Percentiles rank a stretch among this genome's conserved stretches.
Evolutionary conservation across 2,329 filamentous ascomycete genomes (phyloP).

Genomic region (Xylaria sp.): DNA sequence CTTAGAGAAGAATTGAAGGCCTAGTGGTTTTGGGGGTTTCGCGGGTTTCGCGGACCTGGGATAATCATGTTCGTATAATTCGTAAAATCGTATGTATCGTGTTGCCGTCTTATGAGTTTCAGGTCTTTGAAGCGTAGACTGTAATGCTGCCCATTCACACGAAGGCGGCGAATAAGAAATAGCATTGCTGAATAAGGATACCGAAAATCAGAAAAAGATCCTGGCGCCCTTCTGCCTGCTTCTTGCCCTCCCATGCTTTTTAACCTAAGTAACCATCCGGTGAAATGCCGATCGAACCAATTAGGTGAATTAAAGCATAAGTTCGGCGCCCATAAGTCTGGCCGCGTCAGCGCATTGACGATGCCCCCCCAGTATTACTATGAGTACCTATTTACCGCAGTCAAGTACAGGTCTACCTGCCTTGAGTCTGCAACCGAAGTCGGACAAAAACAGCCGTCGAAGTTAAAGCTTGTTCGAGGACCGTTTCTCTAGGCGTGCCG

Average conservation of each 20-base stretch:
- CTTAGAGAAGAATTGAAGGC: not conserved
- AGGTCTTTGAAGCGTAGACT: not conserved
- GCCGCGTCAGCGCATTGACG: not conserved
- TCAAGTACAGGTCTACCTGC: conserved; percentile 14
- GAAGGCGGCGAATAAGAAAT: not conserved
- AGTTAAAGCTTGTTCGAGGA: not conserved
- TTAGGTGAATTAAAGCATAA: conserved; percentile 19
- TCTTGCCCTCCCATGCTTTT: conserved; percentile 9
- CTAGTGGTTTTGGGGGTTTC: too few species aligned
- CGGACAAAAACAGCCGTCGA: conserved; percentile 2
- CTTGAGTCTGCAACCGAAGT: conserved; percentile 1
- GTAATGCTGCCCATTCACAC: not conserved
- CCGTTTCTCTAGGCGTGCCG: not conserved
- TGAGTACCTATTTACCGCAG: not conserved
- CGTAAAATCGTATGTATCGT: conserved; percentile 23
- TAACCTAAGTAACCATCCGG: conserved; percentile 21
- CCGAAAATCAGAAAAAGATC: conserved; percentile 26
- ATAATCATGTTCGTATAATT: conserved; percentile 23
- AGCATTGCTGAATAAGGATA: conserved; percentile 19
- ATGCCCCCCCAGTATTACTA: not conserved
- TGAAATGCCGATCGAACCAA: conserved; percentile 20
- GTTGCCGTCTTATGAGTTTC: not conserved
- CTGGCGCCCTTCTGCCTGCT: conserved; percentile 8
- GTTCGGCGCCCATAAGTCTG: conserved; percentile 11
- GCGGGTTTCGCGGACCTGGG: conserved; percentile 1